A percentile compares a stretch with the other conserved stretches of the same genome.
Conservation (phyloP, 164 flowering plant species). For the Cinnamomum chago region DNA sequence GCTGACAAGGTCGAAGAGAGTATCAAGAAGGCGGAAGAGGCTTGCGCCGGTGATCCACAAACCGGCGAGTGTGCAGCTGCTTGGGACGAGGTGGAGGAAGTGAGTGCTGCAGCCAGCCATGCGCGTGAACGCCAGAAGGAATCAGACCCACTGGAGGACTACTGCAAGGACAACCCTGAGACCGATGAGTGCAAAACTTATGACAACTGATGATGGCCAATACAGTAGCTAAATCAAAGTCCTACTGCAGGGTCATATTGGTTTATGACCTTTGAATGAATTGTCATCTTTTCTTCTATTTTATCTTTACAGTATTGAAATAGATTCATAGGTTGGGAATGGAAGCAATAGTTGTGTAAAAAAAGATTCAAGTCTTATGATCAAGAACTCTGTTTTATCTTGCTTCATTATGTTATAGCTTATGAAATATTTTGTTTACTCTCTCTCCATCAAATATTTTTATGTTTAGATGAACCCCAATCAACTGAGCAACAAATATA, state of each 20-base stretch:
- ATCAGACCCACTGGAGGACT: conserved; percentile 69
- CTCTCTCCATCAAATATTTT: no score
- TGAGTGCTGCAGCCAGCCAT: conserved; percentile 85
- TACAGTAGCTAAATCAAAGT: not conserved
- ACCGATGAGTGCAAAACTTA: conserved; percentile 88
- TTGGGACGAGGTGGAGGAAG: conserved; percentile 92
- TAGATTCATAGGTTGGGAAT: not conserved
- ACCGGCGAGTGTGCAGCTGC: conserved; percentile 70
- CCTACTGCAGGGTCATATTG: not conserved
- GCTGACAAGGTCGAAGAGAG: conserved; percentile 40
- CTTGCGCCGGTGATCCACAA: conserved; percentile 35
- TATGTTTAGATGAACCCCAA: no score
- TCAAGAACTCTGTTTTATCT: no score
- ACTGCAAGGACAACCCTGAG: conserved; percentile 86
- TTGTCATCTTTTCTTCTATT: not conserved
- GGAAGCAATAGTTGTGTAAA: not conserved
- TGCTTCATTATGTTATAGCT: no score
- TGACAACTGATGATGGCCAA: conserved; percentile 29
- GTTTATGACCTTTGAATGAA: not conserved
- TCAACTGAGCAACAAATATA: no score
- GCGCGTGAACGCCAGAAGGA: conserved; percentile 51
- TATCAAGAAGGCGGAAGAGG: conserved; percentile 41
- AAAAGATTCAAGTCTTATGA: no score
- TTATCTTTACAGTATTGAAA: not conserved
- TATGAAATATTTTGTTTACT: no score